Conservation (phyloP, 225 moss, liverwort and hornwort species). For the Physcomitrellopsis africana region DNA sequence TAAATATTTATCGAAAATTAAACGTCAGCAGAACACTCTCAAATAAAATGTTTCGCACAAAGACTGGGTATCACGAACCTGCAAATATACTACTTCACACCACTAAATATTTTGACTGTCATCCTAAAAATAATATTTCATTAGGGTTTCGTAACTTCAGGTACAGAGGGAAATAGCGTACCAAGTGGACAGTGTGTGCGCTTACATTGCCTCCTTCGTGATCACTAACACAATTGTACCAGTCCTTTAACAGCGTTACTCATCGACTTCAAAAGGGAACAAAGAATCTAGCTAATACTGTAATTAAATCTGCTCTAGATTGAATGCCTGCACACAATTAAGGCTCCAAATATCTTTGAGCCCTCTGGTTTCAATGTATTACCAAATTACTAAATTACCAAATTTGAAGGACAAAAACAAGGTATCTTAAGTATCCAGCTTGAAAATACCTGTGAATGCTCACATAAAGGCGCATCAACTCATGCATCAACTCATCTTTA, state of each 20-base stretch:
- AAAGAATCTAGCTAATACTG: neutral
- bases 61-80: neutral
- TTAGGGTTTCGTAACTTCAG: neutral
- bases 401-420: neutral
- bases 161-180: conserved; percentile 14
- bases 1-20: neutral
- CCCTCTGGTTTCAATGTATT: neutral
- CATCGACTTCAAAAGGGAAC: neutral
- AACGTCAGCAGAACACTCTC: neutral
- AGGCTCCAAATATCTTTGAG: neutral
- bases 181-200: conserved; percentile 75
- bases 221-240: conserved; percentile 45
- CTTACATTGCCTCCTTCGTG: conserved; percentile 84
- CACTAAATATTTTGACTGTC: neutral
- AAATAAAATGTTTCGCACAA: neutral
- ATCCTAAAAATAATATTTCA: neutral
- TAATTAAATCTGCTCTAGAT: neutral
- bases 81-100: neutral
- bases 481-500: conserved; percentile 76
- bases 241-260: neutral
- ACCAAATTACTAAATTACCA: neutral
- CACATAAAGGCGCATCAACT: conserved; percentile 82
- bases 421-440: neutral
- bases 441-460: conserved; percentile 66
- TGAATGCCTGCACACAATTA: neutral